Percentiles rank a stretch among this genome's conserved stretches.
These are phyloP conservation scores for Magnaporthiopsis poae DNA, from an alignment of 2,329 filamentous ascomycete genomes.

Conservation along the genomic window DNA sequence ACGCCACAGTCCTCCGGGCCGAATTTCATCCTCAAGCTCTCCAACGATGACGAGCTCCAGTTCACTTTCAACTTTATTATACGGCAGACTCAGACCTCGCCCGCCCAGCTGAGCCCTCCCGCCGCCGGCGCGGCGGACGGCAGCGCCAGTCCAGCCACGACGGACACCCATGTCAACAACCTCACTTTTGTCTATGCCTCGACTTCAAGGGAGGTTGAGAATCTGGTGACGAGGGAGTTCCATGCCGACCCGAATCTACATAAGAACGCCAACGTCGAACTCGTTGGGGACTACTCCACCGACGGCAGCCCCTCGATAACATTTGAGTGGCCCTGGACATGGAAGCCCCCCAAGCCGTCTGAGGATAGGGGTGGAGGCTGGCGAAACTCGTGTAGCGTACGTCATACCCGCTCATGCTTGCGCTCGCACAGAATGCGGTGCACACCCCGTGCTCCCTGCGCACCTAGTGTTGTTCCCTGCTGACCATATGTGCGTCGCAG, in stretches of 20 bases:
- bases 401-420: slow-evolving; percentile 18
- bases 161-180: slow-evolving; percentile 73
- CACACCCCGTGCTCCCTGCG: not conserved
- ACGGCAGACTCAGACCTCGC: slow-evolving; percentile 34
- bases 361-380: slow-evolving; percentile 86
- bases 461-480: not conserved
- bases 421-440: not conserved
- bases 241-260: slow-evolving; percentile 94
- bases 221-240: slow-evolving; percentile 87
- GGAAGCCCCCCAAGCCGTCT: slow-evolving; percentile 72
- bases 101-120: slow-evolving; percentile 16
- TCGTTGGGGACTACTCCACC: slow-evolving; percentile 86
- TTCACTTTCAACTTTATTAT: slow-evolving; percentile 90
- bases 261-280: slow-evolving; percentile 89
- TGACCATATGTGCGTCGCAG: slow-evolving; percentile 28
- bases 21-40: slow-evolving; percentile 74
- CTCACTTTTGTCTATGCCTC: slow-evolving; percentile 89
- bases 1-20: slow-evolving; percentile 41
- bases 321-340: slow-evolving; percentile 95
- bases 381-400: slow-evolving; percentile 86
- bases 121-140: slow-evolving; percentile 36
- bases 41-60: slow-evolving; percentile 81
- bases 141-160: slow-evolving; percentile 35
- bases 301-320: slow-evolving; percentile 72
- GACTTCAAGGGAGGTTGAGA: slow-evolving; percentile 78